Percentiles rank a stretch among this genome's conserved stretches.
These are phyloP conservation scores for Stereum hirsutum DNA, from an alignment of 1,284 basidiomycete genomes.

Conservation along the genomic window DNA sequence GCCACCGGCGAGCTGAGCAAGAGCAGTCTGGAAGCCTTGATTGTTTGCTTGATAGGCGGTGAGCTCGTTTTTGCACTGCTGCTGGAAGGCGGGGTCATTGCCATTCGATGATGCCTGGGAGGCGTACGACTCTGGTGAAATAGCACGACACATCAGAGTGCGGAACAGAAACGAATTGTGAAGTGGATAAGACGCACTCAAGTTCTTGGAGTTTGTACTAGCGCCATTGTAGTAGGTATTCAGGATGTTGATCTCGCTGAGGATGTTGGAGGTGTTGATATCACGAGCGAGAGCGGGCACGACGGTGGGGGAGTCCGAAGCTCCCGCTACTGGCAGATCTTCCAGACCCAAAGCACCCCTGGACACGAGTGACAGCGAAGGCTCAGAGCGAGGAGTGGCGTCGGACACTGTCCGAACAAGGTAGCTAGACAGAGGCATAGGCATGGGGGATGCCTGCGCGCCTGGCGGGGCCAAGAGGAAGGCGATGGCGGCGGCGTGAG, in stretches of 20 bases:
- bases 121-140: conserved; percentile 24
- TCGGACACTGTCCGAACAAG: not conserved
- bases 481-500: conserved; percentile 29
- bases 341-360: too few species aligned
- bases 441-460: conserved; percentile 28
- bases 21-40: conserved; percentile 24
- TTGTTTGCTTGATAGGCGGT: conserved; percentile 30
- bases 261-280: too few species aligned
- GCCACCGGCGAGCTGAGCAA: conserved; percentile 24
- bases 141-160: not conserved
- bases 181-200: not conserved
- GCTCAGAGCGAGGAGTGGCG: too few species aligned
- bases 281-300: too few species aligned
- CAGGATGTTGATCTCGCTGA: too few species aligned
- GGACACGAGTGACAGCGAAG: too few species aligned
- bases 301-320: too few species aligned
- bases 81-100: conserved; percentile 27
- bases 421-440: conserved; percentile 12
- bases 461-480: conserved; percentile 21
- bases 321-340: too few species aligned
- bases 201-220: too few species aligned
- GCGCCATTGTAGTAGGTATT: too few species aligned
- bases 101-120: conserved; percentile 17
- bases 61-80: conserved; percentile 27
- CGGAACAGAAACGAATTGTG: not conserved